Conservation (phyloP, 257 asterid species). For the Striga asiatica region DNA sequence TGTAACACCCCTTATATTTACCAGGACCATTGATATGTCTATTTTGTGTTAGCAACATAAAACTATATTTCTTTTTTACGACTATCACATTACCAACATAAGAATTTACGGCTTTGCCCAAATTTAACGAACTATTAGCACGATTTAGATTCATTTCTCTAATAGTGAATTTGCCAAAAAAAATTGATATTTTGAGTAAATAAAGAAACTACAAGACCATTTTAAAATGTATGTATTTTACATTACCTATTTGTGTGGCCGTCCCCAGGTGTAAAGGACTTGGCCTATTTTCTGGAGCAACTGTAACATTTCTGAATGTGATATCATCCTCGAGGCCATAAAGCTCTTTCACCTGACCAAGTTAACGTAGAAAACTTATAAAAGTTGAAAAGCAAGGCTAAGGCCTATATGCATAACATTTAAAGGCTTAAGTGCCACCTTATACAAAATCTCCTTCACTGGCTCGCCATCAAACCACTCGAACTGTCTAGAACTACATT, state of each 20-base stretch:
- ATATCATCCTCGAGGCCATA: constrained; percentile 72
- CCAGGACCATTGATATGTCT: not conserved
- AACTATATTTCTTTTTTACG: not conserved
- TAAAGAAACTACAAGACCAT: not conserved
- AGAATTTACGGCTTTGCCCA: not conserved
- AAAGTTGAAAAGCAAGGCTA: not conserved
- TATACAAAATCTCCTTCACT: constrained; percentile 48
- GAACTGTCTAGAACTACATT: constrained; percentile 64
- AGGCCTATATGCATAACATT: not conserved
- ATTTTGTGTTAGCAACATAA: too few relatives aligned
- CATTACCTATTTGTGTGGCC: constrained; percentile 92
- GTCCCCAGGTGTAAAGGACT: constrained; percentile 87
- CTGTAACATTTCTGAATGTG: constrained; percentile 71
- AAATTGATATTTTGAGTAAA: not conserved
- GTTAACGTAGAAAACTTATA: constrained; percentile 7
- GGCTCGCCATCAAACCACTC: constrained; percentile 88
- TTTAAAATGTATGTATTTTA: constrained; percentile 1
- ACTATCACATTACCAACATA: not conserved
- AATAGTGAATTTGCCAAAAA: constrained; percentile 1
- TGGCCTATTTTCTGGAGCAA: constrained; percentile 81
- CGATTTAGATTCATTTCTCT: not conserved
- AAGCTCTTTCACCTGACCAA: constrained; percentile 77
- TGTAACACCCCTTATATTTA: not conserved
- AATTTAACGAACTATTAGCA: not conserved
- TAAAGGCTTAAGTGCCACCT: constrained; percentile 37